Evolutionary conservation across 257 asterid species (phyloP).

Genomic region (Pogostemon cablin): DNA sequence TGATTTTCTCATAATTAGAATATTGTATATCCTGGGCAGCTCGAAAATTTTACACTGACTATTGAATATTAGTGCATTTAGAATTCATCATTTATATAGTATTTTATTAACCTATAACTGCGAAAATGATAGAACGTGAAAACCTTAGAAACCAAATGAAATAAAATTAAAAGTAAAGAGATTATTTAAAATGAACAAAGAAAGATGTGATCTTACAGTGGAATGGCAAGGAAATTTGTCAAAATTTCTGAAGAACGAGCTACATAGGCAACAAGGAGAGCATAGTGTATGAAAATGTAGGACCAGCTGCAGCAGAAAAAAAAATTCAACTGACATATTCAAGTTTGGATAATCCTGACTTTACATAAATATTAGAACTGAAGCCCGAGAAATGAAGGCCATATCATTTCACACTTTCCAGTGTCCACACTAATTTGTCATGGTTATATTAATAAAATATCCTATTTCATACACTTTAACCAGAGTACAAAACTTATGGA

Average conservation of each 20-base stretch:
- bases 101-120: background rate
- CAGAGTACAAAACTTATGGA: background rate
- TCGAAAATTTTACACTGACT: background rate
- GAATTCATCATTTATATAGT: background rate
- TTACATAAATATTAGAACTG: background rate
- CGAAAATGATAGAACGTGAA: background rate
- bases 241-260: slow-evolving; percentile 94
- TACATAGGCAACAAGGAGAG: slow-evolving; percentile 93
- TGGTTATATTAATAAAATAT: background rate
- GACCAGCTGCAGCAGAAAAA: slow-evolving; percentile 79
- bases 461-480: background rate
- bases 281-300: slow-evolving; percentile 88
- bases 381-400: slow-evolving; percentile 13
- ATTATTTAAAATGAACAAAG: slow-evolving; percentile 10
- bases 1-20: slow-evolving; percentile 15
- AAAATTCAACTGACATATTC: slow-evolving; percentile 31
- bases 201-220: slow-evolving; percentile 51
- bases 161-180: slow-evolving; percentile 22
- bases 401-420: background rate
- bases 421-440: background rate
- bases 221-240: slow-evolving; percentile 79
- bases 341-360: background rate
- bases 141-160: background rate
- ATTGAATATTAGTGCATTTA: background rate
- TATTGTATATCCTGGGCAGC: background rate